Evolutionary conservation across 352 stramenopile species (phyloP).

Genomic region (Pseudoperonospora humuli): DNA sequence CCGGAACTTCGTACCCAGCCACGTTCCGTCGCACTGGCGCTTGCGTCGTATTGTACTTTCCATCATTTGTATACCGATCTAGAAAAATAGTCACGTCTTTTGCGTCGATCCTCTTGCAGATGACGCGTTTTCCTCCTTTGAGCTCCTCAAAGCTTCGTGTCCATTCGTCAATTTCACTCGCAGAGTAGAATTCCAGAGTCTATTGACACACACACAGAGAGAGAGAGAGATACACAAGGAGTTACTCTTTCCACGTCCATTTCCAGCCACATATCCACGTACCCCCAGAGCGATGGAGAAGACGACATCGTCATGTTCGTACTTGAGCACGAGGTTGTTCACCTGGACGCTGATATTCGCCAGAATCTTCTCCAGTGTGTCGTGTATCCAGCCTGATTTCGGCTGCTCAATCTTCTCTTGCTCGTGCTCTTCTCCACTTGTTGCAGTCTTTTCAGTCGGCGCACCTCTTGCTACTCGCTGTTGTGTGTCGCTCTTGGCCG

Average conservation of each 20-base stretch:
- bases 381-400: conserved; percentile 75
- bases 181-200: conserved; percentile 73
- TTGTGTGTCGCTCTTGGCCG: conserved; percentile 32
- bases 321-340: conserved; percentile 86
- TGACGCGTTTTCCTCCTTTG: conserved; percentile 31
- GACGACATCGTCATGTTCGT: conserved; percentile 82
- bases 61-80: conserved; percentile 68
- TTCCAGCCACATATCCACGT: conserved; percentile 8
- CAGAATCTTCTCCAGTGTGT: conserved; percentile 73
- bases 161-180: conserved; percentile 50
- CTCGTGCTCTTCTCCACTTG: conserved; percentile 11
- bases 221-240: too few relatives aligned
- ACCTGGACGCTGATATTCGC: conserved; percentile 80
- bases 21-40: conserved; percentile 55
- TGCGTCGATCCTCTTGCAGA: conserved; percentile 62
- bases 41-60: conserved; percentile 15
- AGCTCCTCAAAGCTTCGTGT: conserved; percentile 61
- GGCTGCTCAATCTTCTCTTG: conserved; percentile 61
- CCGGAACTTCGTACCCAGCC: conserved; percentile 71
- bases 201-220: too few relatives aligned
- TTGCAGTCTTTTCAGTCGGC: background rate
- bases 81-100: conserved; percentile 82
- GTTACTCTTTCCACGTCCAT: too few relatives aligned
- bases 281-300: conserved; percentile 78
- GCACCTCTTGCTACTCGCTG: background rate